Evolutionary conservation across 1,284 basidiomycete species (phyloP), one percentile per base, ranked within the genome.

Genomic region (Moniliella sp.): DNA sequence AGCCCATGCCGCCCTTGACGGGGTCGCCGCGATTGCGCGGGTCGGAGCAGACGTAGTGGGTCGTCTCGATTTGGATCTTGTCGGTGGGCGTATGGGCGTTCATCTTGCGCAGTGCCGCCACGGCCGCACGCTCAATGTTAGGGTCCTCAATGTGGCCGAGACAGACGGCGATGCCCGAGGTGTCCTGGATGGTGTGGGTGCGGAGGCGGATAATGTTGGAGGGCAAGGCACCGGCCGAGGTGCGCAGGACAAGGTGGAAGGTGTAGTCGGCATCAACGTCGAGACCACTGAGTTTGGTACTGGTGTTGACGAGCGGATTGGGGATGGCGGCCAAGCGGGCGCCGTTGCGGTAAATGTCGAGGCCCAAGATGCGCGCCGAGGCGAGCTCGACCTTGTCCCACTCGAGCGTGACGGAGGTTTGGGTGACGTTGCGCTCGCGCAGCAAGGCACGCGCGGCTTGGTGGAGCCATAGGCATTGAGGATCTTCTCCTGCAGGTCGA

Each of bases 11-110:
- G n/a, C 28, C 35, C 19, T 19, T 35, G 25, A 19, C 18, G 16
- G 19, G 14, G 23, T 40, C 40, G 4, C 37, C 40, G 12, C 47
- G 42, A 18, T 44, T 45, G 12, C 48, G 35, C 10, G 50, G 46
- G 26, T 46, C 40, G 8, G 50, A 46, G 34, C 50, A 52, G 12
- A 59, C 32, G 19, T 48, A 46, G 31, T 59, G 56, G 8, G 56
- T 57, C 1, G 56, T 59, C 15, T 59, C 56, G 27, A 94, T 84
- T 63, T 86, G 80, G 15, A 99, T 84, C 46, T 75, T 76, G 43
- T 86, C 78, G 45, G 75, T 79, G 73, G 76, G 82, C 15, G 42
- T 42, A 16, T 21, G 31, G 2, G 48, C 54, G 18, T 46, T 43
- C 43, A 59, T 43, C 15, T 35, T 31, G 18, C 29, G 27, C 15